These are phyloP conservation scores for Acanthamoeba culbertsoni DNA, from an alignment of 208 protist genomes.

Conservation along the genomic window DNA sequence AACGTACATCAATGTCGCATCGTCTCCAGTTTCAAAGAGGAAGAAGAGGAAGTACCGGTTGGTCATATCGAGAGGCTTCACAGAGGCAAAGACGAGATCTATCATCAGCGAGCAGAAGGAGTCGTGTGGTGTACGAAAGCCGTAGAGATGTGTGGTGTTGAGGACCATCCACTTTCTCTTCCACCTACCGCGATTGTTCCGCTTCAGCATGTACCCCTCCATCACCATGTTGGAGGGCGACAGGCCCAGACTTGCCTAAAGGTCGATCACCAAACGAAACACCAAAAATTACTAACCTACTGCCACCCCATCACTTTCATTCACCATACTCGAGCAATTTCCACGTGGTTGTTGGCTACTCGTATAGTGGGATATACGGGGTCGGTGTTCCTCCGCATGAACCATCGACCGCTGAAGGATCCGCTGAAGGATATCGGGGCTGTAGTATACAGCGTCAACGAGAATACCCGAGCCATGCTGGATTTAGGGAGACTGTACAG, in stretches of 20 bases:
- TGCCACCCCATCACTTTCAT: too few relatives aligned
- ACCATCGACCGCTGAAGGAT: neutral
- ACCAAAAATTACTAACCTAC: neutral
- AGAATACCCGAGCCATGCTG: too few relatives aligned
- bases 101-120: conserved; percentile 18
- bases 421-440: neutral
- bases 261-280: neutral
- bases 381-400: conserved; percentile 17
- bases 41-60: neutral
- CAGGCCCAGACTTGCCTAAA: conserved; percentile 21
- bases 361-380: neutral
- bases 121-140: conserved; percentile 11
- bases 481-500: too few relatives aligned
- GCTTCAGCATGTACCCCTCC: conserved; percentile 48
- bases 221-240: conserved; percentile 20
- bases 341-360: neutral
- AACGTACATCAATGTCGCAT: neutral
- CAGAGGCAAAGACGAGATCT: conserved; percentile 15
- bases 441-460: neutral
- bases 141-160: conserved; percentile 41
- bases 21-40: neutral
- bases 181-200: conserved; percentile 14
- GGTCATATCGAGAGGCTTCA: conserved; percentile 11
- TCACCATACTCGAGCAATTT: too few relatives aligned
- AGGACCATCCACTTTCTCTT: conserved; percentile 48